Evolutionary conservation across 768 basidiomycete species (phyloP).

Genomic region (Agaricus blazei): DNA sequence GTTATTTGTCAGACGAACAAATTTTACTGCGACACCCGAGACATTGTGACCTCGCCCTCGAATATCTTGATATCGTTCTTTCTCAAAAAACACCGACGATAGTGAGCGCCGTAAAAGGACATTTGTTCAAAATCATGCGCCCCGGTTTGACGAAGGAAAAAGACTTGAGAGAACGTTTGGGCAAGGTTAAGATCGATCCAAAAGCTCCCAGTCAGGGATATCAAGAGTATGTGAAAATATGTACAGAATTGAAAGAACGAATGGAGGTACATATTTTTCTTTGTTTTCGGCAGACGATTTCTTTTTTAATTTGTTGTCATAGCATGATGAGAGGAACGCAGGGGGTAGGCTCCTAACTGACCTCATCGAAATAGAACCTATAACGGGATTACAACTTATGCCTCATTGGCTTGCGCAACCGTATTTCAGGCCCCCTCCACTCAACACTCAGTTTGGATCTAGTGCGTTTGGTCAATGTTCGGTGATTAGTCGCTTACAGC

Average conservation of each 20-base stretch:
- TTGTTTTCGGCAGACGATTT: neutral
- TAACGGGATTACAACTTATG: conserved; percentile 31
- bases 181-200: conserved; percentile 34
- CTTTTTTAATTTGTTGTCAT: no score
- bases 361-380: conserved; percentile 25
- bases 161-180: conserved; percentile 73
- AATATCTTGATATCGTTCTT: conserved; percentile 81
- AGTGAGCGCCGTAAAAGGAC: conserved; percentile 79
- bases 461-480: neutral
- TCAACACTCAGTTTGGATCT: neutral
- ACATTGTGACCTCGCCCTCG: conserved; percentile 66
- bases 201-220: conserved; percentile 13
- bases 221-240: conserved; percentile 11
- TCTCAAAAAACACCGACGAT: conserved; percentile 65
- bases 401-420: conserved; percentile 57
- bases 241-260: conserved; percentile 49
- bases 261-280: conserved; percentile 33
- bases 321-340: conserved; percentile 43
- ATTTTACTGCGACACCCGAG: conserved; percentile 48
- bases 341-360: conserved; percentile 21
- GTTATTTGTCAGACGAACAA: conserved; percentile 22
- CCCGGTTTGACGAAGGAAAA: conserved; percentile 62
- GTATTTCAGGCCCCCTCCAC: conserved; percentile 45
- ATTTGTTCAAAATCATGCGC: conserved; percentile 88
- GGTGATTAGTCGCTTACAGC: neutral